Conservation (phyloP, 2,329 filamentous ascomycete species). For the Fragosphaeria purpurea region DNA sequence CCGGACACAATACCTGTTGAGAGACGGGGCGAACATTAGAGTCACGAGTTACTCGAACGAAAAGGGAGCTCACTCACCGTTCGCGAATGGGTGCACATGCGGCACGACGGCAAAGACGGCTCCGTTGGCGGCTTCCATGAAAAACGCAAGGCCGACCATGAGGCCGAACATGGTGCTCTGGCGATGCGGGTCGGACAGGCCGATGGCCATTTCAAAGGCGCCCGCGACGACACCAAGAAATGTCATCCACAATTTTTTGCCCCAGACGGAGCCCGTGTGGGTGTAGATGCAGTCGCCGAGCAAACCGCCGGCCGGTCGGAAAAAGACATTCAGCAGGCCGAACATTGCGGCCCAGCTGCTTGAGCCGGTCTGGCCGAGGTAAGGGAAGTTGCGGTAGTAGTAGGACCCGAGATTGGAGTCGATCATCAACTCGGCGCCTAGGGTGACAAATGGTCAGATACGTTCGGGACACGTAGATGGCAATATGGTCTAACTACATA, state of each 20-base stretch:
- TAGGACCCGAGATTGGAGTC: slow-evolving; percentile 50
- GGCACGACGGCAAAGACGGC: slow-evolving; percentile 81
- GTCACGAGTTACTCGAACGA: no score
- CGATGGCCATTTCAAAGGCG: slow-evolving; percentile 49
- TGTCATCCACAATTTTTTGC: slow-evolving; percentile 48
- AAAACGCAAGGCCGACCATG: slow-evolving; percentile 65
- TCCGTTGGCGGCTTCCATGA: slow-evolving; percentile 75
- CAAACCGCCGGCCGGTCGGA: slow-evolving; percentile 54
- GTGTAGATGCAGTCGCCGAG: slow-evolving; percentile 37
- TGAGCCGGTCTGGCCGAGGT: slow-evolving; percentile 43
- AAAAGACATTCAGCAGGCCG: slow-evolving; percentile 60
- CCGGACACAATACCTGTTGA: slow-evolving; percentile 58
- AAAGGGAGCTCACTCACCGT: slow-evolving; percentile 23
- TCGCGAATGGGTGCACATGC: slow-evolving; percentile 73
- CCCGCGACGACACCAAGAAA: slow-evolving; percentile 52
- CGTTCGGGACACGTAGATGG: not conserved
- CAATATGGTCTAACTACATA: not conserved
- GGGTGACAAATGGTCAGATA: not conserved
- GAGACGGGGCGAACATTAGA: no score
- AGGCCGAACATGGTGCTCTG: slow-evolving; percentile 64
- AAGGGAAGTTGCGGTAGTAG: slow-evolving; percentile 49
- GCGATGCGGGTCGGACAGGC: slow-evolving; percentile 52
- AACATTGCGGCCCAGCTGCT: slow-evolving; percentile 61
- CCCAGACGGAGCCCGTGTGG: slow-evolving; percentile 25
- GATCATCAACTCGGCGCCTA: slow-evolving; percentile 50